Evolutionary conservation across 345 rosid genomes (phyloP).

Genomic region (Arabis alpina): DNA sequence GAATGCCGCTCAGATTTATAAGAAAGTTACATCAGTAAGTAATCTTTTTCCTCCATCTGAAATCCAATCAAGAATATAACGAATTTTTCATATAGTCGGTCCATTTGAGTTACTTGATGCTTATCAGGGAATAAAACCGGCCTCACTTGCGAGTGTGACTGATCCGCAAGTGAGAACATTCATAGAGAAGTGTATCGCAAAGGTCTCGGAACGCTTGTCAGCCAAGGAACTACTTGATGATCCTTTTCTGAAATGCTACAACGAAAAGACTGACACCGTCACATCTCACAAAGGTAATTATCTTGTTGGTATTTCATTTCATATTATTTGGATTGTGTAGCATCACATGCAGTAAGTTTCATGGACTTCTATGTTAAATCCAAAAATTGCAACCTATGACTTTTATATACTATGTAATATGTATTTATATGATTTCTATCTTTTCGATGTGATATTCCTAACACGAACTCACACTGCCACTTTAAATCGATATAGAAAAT

Average conservation of each 20-base stretch:
- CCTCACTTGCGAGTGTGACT: conserved; percentile 78
- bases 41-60: conserved; percentile 4
- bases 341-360: background rate
- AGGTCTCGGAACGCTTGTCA: conserved; percentile 69
- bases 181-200: conserved; percentile 89
- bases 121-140: conserved; percentile 89
- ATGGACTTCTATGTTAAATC: background rate
- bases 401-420: background rate
- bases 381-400: background rate
- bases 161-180: conserved; percentile 68
- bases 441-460: background rate
- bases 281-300: conserved; percentile 43
- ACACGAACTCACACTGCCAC: background rate
- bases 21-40: conserved; percentile 87
- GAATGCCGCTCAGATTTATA: conserved; percentile 95
- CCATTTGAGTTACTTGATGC: background rate
- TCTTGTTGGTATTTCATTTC: conserved; percentile 8
- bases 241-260: conserved; percentile 73
- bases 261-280: conserved; percentile 50
- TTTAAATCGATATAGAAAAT: conserved; percentile 45
- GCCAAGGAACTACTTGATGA: conserved; percentile 89
- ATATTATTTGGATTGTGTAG: background rate
- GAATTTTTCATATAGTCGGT: background rate
- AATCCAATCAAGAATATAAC: background rate
- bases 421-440: background rate